Evolutionary conservation across 805 yeast species (phyloP).

Genomic region (Clavispora santaluciae): DNA sequence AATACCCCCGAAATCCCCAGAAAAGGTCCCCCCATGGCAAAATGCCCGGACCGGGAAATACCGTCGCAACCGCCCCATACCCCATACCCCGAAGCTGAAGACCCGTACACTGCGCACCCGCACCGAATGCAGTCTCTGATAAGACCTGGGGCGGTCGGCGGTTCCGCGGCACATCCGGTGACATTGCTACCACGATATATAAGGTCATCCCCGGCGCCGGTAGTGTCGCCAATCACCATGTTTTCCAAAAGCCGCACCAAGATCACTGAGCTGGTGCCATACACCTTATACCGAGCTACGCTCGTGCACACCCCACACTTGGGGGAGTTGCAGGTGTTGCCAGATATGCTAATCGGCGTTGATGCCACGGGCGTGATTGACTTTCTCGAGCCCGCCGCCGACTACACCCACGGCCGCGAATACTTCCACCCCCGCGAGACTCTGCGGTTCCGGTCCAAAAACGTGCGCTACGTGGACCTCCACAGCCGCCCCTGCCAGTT

Average conservation of each 20-base stretch:
- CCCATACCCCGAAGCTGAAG: not conserved
- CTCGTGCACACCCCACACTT: constrained; percentile 66
- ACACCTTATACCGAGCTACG: constrained; percentile 61
- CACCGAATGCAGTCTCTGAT: not conserved
- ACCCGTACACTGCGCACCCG: not conserved
- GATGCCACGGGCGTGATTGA: constrained; percentile 50
- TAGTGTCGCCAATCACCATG: not conserved
- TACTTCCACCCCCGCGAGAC: not conserved
- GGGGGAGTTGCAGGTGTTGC: constrained; percentile 51
- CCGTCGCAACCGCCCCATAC: no score
- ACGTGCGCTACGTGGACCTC: constrained; percentile 22
- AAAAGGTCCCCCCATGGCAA: no score
- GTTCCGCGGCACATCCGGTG: not conserved
- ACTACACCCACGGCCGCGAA: constrained; percentile 9
- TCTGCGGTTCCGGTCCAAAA: constrained; percentile 1
- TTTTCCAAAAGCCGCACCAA: not conserved
- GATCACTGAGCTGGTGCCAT: constrained; percentile 5
- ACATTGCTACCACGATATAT: not conserved
- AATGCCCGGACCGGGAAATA: no score
- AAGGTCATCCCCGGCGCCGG: not conserved
- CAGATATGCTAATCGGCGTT: constrained; percentile 61
- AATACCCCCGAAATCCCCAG: no score
- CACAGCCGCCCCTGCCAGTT: constrained; percentile 44
- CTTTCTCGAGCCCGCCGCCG: constrained; percentile 19
- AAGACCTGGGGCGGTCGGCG: not conserved